Evolutionary conservation across 805 yeast species (phyloP), one percentile per base, ranked within the genome.

Genomic region (Scheffersomyces ergatensis): DNA sequence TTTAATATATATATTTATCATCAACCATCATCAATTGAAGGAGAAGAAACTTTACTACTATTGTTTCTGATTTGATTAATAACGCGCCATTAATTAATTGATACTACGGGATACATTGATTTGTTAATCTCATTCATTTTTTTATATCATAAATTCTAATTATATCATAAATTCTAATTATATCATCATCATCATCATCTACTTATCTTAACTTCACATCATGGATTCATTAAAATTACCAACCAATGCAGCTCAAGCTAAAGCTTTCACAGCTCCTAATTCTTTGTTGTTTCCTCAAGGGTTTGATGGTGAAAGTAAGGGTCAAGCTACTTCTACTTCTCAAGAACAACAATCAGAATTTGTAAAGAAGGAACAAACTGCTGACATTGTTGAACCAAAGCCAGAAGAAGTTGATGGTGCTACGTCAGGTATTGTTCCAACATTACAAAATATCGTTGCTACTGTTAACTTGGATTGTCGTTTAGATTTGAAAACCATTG

Each of bases 391-490:
- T 34, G 75, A 67, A 50, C 72, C 74, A 34, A 67, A 63, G 45
- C 63, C 62, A 47, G 63, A 65, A 42, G 73, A 65, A 17, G 89
- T 81, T 34, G 86, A 80, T 46, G 83, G 83, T 20, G 83, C 92
- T 2, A 83, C 95, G 2, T 87, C 97, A 0, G 99, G 99, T 33
- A 92, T 93, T 40, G 96, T 93, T 6, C 99, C 99, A 34, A 92
- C 98, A 0, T 67, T 85, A 50, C 95, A 88, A 62, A 93, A 93
- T 71, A 93, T 93, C 41, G 99, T 93, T 36, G 99, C 99, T 26
- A 93, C 99, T 0, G 99, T 93, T 44, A 92, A 93, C 60, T 75
- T 93, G 61, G 98, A 93, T 51, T 93, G 99, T 65, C 83, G 98
- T 47, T 72, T 93, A 53, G 99, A 93, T 65, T 78, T 93, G 63